These are phyloP conservation scores for Psidium guajava DNA, from an alignment of 345 rosid species.

Conservation along the genomic window DNA sequence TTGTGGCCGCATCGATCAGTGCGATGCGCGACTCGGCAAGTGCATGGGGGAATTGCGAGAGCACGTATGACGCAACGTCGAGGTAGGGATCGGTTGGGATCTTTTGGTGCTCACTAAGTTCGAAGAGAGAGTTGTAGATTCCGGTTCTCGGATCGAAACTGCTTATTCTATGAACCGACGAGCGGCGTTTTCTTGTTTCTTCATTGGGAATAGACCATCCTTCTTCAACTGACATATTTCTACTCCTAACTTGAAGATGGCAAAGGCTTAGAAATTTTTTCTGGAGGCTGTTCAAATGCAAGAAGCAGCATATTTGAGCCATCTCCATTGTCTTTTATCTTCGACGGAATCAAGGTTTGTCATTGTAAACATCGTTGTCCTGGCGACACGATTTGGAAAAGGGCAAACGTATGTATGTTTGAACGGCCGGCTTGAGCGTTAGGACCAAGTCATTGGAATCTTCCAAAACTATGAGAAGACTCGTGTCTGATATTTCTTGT, in stretches of 20 bases:
- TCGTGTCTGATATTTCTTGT: neutral
- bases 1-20: slow-evolving; percentile 29
- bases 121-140: slow-evolving; percentile 24
- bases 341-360: neutral
- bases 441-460: neutral
- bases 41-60: slow-evolving; percentile 35
- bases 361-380: neutral
- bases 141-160: slow-evolving; percentile 30
- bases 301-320: neutral
- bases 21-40: slow-evolving; percentile 23
- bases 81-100: slow-evolving; percentile 26
- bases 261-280: neutral
- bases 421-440: neutral
- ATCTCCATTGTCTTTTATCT: neutral
- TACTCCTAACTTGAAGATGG: neutral
- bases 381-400: neutral
- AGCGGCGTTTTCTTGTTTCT: neutral
- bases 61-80: slow-evolving; percentile 19
- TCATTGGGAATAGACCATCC: neutral
- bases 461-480: neutral
- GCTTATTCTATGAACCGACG: neutral
- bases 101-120: slow-evolving; percentile 14
- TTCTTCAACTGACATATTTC: slow-evolving; percentile 12
- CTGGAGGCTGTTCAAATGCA: neutral
- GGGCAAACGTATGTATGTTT: neutral